Evolutionary conservation across 2,329 filamentous ascomycete species (phyloP).

Genomic region (Aspergillus pseudoviridinutans): DNA sequence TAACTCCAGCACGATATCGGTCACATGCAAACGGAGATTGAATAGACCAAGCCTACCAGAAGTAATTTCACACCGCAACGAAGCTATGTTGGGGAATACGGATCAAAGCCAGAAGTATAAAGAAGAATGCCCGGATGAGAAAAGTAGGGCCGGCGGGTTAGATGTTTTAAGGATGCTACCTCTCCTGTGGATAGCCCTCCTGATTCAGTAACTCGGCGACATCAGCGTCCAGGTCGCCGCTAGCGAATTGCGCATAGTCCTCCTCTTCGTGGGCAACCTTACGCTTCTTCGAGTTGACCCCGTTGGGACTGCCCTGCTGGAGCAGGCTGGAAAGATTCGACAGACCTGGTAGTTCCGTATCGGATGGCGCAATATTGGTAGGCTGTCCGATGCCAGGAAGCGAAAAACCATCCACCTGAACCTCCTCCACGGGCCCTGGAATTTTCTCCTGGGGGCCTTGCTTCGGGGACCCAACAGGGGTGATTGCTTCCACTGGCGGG

Average conservation of each 20-base stretch:
- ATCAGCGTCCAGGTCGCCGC: conserved; percentile 58
- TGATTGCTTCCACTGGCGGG: conserved; percentile 58
- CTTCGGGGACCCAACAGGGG: conserved; percentile 49
- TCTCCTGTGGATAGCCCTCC: conserved; percentile 30
- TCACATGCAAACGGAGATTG: not conserved
- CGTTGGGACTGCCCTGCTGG: conserved; percentile 24
- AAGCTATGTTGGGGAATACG: not conserved
- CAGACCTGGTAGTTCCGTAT: conserved; percentile 14
- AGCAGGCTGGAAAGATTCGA: conserved; percentile 18
- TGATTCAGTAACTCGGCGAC: conserved; percentile 56
- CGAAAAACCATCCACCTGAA: conserved; percentile 12
- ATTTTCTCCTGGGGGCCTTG: conserved; percentile 33
- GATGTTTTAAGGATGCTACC: not conserved
- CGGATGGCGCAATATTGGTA: conserved; percentile 14
- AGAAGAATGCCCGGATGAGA: not conserved
- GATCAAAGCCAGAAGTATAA: not conserved
- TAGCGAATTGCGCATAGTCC: conserved; percentile 44
- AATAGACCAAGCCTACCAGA: not conserved
- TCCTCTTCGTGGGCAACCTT: conserved; percentile 46
- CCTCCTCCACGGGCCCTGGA: conserved; percentile 14
- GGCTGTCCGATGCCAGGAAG: conserved; percentile 19
- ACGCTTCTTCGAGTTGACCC: conserved; percentile 43
- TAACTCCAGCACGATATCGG: not conserved
- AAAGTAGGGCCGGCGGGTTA: not conserved
- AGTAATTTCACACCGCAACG: not conserved